Evolutionary conservation across 2,329 filamentous ascomycete species (phyloP).

Genomic region (Xylaria sp.): DNA sequence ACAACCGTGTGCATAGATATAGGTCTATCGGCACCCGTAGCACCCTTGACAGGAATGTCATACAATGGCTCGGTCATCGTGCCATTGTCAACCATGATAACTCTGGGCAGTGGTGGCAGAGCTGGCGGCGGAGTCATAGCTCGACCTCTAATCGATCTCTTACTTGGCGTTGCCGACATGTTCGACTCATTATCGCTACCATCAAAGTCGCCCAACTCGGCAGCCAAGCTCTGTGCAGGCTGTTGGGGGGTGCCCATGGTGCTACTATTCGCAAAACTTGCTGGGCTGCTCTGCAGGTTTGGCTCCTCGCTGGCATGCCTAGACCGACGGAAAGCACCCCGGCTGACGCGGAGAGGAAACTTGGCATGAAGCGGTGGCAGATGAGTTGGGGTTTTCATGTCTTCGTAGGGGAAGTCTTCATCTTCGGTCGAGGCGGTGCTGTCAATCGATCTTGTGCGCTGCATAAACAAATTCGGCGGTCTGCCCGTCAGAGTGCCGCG

Average conservation of each 20-base stretch:
- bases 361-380: conserved; percentile 71
- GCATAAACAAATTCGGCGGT: conserved; percentile 38
- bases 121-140: conserved; percentile 59
- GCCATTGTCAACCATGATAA: conserved; percentile 68
- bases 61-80: conserved; percentile 70
- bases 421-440: conserved; percentile 92
- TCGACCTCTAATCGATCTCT: conserved; percentile 57
- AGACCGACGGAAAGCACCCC: conserved; percentile 70
- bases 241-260: conserved; percentile 60
- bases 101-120: conserved; percentile 61
- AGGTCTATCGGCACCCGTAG: conserved; percentile 51
- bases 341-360: conserved; percentile 77
- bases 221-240: conserved; percentile 82
- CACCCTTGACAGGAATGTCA: conserved; percentile 43
- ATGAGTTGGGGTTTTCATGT: conserved; percentile 70
- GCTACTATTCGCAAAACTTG: conserved; percentile 64
- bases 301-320: conserved; percentile 71
- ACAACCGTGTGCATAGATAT: conserved; percentile 58
- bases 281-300: conserved; percentile 67
- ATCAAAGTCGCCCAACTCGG: conserved; percentile 85
- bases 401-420: conserved; percentile 66
- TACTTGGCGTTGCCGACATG: conserved; percentile 65
- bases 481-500: conserved; percentile 47
- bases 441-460: conserved; percentile 72
- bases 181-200: conserved; percentile 78